phyloP scores from a whole-genome alignment of 371 early-diverging fungal genomes.

The Fennellomyces sp. region DNA sequence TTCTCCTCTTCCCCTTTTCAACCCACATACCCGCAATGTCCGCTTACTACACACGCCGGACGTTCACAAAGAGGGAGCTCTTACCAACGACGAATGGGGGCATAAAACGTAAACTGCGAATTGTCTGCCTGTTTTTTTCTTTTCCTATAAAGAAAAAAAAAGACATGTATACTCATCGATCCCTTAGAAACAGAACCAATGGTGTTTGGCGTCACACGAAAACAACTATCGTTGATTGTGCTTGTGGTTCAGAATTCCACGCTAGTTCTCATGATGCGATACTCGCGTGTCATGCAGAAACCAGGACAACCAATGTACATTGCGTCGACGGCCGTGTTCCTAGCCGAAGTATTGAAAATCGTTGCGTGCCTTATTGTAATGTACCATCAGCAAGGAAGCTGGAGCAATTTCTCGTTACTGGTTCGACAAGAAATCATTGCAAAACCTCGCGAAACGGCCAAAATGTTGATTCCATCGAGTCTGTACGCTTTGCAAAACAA shows the following conservation, averaged over 20 bases:
- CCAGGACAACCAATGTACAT: slow-evolving; percentile 62
- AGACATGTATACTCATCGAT: not conserved
- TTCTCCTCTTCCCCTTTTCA: no score
- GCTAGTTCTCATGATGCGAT: slow-evolving; percentile 69
- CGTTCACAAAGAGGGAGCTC: slow-evolving; percentile 31
- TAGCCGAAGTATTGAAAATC: slow-evolving; percentile 64
- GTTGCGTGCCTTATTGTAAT: slow-evolving; percentile 26
- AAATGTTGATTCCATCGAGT: slow-evolving; percentile 84
- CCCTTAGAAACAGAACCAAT: slow-evolving; percentile 14
- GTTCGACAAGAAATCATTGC: slow-evolving; percentile 52
- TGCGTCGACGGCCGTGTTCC: slow-evolving; percentile 70
- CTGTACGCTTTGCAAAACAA: slow-evolving; percentile 95
- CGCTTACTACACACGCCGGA: slow-evolving; percentile 29
- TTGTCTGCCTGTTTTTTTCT: not conserved
- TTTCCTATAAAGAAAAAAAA: not conserved
- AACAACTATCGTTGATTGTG: slow-evolving; percentile 59
- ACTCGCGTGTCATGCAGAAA: slow-evolving; percentile 50
- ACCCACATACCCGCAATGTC: slow-evolving; percentile 18
- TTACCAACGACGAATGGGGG: slow-evolving; percentile 29
- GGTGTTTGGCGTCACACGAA: slow-evolving; percentile 38
- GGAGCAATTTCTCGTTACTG: not conserved
- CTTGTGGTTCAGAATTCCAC: slow-evolving; percentile 67
- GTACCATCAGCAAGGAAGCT: slow-evolving; percentile 12
- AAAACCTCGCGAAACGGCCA: slow-evolving; percentile 58
- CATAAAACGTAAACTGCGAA: slow-evolving; percentile 26